Conservation (phyloP, 2,329 filamentous ascomycete genomes). For the Paraphaeosphaeria minitans region DNA sequence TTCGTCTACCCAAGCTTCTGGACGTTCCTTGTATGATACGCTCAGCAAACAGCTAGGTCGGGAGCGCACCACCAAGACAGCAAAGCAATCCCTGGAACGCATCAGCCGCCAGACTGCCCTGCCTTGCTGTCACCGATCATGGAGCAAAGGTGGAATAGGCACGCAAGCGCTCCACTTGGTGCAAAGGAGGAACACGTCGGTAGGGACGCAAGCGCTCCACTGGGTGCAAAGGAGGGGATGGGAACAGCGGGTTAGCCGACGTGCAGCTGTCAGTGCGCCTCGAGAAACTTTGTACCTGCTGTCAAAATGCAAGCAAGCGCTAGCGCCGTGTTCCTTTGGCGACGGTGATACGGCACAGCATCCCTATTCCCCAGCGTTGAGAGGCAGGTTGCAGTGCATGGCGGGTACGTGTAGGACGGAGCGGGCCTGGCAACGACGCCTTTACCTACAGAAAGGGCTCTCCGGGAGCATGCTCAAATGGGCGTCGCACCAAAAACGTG, state of each 20-base stretch:
- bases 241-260: constrained; percentile 23
- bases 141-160: constrained; percentile 14
- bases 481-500: constrained; percentile 37
- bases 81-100: constrained; percentile 14
- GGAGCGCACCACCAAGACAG: constrained; percentile 13
- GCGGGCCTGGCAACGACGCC: constrained; percentile 18
- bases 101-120: constrained; percentile 14
- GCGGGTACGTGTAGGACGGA: constrained; percentile 33
- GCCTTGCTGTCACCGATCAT: constrained; percentile 18
- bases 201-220: constrained; percentile 15
- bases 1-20: constrained; percentile 98
- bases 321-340: constrained; percentile 21
- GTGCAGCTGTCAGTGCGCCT: constrained; percentile 26
- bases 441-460: constrained; percentile 28
- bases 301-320: constrained; percentile 40
- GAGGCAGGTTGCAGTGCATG: constrained; percentile 41
- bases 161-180: constrained; percentile 16
- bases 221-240: constrained; percentile 20
- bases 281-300: constrained; percentile 27
- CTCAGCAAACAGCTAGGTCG: constrained; percentile 3
- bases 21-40: constrained; percentile 81
- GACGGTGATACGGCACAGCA: constrained; percentile 35
- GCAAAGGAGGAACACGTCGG: constrained; percentile 19
- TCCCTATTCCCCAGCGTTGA: constrained; percentile 25
- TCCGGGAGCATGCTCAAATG: constrained; percentile 24